Base-by-base conservation (phyloP, 2,329 filamentous ascomycete genomes). In the Aspergillus sp. region DNA sequence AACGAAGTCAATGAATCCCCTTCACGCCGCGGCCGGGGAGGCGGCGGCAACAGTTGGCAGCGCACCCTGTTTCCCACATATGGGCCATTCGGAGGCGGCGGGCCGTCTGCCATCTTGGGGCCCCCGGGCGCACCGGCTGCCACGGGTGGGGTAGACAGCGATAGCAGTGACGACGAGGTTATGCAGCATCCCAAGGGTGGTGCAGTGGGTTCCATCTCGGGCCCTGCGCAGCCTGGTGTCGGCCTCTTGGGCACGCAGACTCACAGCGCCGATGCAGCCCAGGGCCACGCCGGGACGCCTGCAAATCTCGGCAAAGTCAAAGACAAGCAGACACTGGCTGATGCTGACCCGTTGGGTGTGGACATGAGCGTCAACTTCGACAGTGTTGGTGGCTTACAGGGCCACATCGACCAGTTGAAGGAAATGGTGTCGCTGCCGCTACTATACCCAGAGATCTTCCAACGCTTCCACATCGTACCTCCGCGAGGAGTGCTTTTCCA, bases 371-470 rank as follows among this genome's bases (percentile, higher is more conserved):
- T 99, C 63, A 93, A 93, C 72, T 97, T 99, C 74, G 94, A 91
- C 75, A 91, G 93, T 66, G 93, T 99, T 58, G 95, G 95, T 71
- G 95, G 95, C 43, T 80, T 99, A 48, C 89, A 96, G 73, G 89
- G 91, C 38, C 94, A 98, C 73, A 97, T 99, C 72, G 92, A 97
- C 73, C 92, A 97, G 76, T 83, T 99, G 63, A 98, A 99, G 77
- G 95, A 99, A 79, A 99, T 99, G 95, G 94, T 99, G 17, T 91
- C 94, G 66, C 84, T 99, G 62, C 95, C 95, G 2, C 81, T 99
- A 19, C 85, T 98, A 5, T 99, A 99, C 71, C 95, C 95, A 0
- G 95, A 99, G 75, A 87, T 98, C 45, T 99, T 98, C 76, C 84
- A 89, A 65, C 89, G 88, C 63, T 96, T 98, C 76, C 89, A 96